Percentiles rank a stretch among this genome's conserved stretches.
Evolutionary conservation across 1,284 basidiomycete genomes (phyloP).

Genomic region (Ganoderma lucidum): DNA sequence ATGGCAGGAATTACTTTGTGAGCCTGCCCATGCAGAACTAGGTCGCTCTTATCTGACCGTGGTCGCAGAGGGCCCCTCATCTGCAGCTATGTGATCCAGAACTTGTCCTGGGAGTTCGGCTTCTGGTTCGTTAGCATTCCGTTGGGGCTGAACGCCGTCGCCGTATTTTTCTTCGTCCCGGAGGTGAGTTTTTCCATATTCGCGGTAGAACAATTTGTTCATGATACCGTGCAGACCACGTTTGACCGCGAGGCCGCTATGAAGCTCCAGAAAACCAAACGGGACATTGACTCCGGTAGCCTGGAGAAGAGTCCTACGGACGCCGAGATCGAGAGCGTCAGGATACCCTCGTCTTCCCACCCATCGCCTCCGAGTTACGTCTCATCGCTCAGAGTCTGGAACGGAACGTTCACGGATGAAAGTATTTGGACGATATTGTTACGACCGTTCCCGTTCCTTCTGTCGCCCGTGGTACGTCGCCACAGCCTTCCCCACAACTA

Average conservation of each 20-base stretch:
- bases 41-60: constrained; percentile 4
- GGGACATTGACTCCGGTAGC: constrained; percentile 35
- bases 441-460: constrained; percentile 49
- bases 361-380: constrained; percentile 37
- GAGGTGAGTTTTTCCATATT: constrained; percentile 39
- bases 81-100: constrained; percentile 52
- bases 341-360: constrained; percentile 36
- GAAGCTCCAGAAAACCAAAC: constrained; percentile 4
- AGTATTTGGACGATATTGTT: constrained; percentile 47
- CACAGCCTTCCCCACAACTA: not conserved
- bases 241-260: constrained; percentile 33
- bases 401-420: constrained; percentile 45
- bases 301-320: constrained; percentile 29
- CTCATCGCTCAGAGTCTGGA: constrained; percentile 46
- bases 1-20: constrained; percentile 52
- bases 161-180: constrained; percentile 53
- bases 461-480: constrained; percentile 49
- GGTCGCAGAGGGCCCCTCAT: constrained; percentile 44
- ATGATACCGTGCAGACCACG: constrained; percentile 42
- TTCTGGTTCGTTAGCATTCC: constrained; percentile 54
- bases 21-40: constrained; percentile 22
- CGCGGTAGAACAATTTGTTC: not conserved
- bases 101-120: constrained; percentile 50
- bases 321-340: constrained; percentile 11
- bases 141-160: constrained; percentile 45